Evolutionary conservation across 768 basidiomycete genomes (phyloP).

Genomic region (Pleurotus tuoliensis): DNA sequence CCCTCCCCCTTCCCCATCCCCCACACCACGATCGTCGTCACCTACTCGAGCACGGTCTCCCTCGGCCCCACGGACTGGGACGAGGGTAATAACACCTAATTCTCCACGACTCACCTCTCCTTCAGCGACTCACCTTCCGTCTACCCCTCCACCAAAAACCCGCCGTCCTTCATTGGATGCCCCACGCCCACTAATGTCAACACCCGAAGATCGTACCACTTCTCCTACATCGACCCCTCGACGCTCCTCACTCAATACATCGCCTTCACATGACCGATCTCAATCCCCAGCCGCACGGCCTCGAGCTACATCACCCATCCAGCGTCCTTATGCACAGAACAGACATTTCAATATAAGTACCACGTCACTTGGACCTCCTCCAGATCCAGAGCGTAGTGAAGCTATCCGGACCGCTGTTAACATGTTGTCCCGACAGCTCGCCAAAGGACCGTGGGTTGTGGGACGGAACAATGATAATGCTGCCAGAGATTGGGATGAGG

Average conservation of each 20-base stretch:
- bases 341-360: conserved; percentile 59
- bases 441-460: conserved; percentile 56
- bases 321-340: conserved; percentile 47
- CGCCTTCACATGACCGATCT: conserved; percentile 24
- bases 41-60: conserved; percentile 38
- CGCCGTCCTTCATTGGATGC: conserved; percentile 6
- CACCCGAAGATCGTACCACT: conserved; percentile 16
- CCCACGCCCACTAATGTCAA: conserved; percentile 21
- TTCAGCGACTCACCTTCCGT: conserved; percentile 49
- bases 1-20: conserved; percentile 33
- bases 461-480: conserved; percentile 38
- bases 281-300: conserved; percentile 35
- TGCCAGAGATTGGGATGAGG: conserved; percentile 66
- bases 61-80: conserved; percentile 24
- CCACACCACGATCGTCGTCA: conserved; percentile 21
- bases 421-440: conserved; percentile 62
- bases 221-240: conserved; percentile 27
- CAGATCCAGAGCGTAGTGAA: conserved; percentile 61
- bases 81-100: conserved; percentile 34
- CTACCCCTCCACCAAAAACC: conserved; percentile 19
- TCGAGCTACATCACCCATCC: conserved; percentile 43
- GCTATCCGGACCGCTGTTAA: conserved; percentile 62
- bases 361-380: conserved; percentile 43
- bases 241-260: conserved; percentile 26
- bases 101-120: conserved; percentile 42